phyloP scores from a whole-genome alignment of 2,329 filamentous ascomycete genomes.

The Chrysoporthe deuterocubensis region DNA sequence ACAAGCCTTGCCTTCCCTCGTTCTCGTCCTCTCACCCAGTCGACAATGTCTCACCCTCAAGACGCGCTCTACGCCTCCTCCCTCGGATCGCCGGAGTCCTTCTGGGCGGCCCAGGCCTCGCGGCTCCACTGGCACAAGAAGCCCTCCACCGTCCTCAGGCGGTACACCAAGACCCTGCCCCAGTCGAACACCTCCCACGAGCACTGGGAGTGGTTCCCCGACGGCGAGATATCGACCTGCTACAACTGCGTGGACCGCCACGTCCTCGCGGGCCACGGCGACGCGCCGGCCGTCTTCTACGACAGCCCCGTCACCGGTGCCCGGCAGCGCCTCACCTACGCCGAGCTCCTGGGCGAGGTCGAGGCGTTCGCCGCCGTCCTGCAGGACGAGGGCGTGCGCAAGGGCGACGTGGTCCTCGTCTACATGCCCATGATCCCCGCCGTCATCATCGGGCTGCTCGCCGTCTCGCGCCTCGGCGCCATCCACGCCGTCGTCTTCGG shows the following conservation, averaged over 20 bases:
- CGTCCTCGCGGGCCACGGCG: constrained; percentile 77
- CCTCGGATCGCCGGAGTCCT: constrained; percentile 69
- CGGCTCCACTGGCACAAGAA: constrained; percentile 81
- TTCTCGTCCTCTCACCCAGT: too few species aligned
- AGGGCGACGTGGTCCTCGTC: constrained; percentile 84
- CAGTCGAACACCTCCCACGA: constrained; percentile 65
- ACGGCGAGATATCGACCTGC: constrained; percentile 85
- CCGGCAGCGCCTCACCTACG: constrained; percentile 77
- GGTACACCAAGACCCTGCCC: constrained; percentile 63
- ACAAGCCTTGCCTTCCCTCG: background rate
- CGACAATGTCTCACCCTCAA: constrained; percentile 33
- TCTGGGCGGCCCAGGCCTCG: constrained; percentile 77
- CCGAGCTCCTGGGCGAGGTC: constrained; percentile 76
- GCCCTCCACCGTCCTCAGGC: constrained; percentile 65
- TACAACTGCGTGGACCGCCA: constrained; percentile 93
- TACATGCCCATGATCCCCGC: constrained; percentile 98
- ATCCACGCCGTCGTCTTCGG: constrained; percentile 94
- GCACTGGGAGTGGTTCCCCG: constrained; percentile 89
- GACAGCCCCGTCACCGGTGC: constrained; percentile 81
- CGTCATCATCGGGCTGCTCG: constrained; percentile 83
- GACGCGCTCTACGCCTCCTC: constrained; percentile 60
- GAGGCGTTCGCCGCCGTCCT: constrained; percentile 81
- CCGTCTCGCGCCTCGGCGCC: constrained; percentile 79
- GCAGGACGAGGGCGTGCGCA: constrained; percentile 78
- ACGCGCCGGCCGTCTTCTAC: constrained; percentile 77